Evolutionary conservation across 306 rosid genomes (phyloP), one percentile per base, ranked within the genome.

Genomic region (Aeschynomene evenia): DNA sequence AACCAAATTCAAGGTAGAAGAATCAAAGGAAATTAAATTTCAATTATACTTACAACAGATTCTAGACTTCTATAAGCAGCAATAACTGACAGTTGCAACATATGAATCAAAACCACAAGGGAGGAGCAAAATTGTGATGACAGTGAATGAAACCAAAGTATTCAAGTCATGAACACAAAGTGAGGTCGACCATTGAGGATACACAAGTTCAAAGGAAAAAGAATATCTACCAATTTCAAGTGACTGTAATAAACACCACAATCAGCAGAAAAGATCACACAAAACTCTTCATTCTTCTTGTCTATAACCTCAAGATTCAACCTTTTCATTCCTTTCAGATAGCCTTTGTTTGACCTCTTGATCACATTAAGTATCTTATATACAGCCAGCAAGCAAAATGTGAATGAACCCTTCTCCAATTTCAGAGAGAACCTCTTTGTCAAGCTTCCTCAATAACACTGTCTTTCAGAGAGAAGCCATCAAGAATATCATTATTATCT

Each of bases 401-500:
- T 19, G 60, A 52, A 70, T 42, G 50, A 18, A 18, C 48, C 64
- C 37, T 61, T 68, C 54, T 68, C 37, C 79, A 51, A 16, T 66
- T 58, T 64, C 48, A 40, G 66, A 61, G 12, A 59, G 36, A 56
- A 23, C 66, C 33, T 70, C 43, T 71, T 71, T 39, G 63, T 75
- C 75, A 80, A 58, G 89, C 66, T 74, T 88, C 95, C 21, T 86
- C 83, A 56, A 80, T 80, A 37, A 63, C 86, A 59, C 8, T 70
- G 51, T 84, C 83, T 73, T 83, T 86, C 61, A 84, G n/a, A 33
- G 91, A 82, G 69, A 84, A 79, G 36, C 66, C 84, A 63, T 86
- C 91, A 6, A 82, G 77, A 58, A 66, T 63, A 71, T 86, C 96
- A 70, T 36, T 85, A 62, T 85, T 85, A 62, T 85, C 89, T 10